phyloP scores from a whole-genome alignment of 352 stramenopile genomes.

The Phytophthora foliorum region DNA sequence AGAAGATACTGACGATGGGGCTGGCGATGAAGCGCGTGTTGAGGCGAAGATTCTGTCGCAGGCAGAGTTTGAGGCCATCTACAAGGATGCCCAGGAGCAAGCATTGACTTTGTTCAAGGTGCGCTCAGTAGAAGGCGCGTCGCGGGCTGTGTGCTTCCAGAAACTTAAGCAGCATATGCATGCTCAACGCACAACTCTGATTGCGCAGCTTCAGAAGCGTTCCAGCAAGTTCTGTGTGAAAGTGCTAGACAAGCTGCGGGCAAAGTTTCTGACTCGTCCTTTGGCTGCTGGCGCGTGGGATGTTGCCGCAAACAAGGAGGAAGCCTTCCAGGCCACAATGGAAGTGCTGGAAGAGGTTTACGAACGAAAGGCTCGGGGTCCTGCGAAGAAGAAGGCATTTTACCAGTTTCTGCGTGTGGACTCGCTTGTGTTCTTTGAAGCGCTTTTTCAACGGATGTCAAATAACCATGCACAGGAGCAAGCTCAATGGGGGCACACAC shows the following conservation, averaged over 20 bases:
- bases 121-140: conserved; percentile 73
- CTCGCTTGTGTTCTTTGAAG: conserved; percentile 58
- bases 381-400: conserved; percentile 74
- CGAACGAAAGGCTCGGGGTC: conserved; percentile 64
- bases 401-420: conserved; percentile 77
- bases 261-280: conserved; percentile 51
- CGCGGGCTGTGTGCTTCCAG: conserved; percentile 70
- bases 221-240: conserved; percentile 66
- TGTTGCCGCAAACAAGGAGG: conserved; percentile 29
- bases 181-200: conserved; percentile 56
- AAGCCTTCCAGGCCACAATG: conserved; percentile 51
- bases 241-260: conserved; percentile 49
- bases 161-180: conserved; percentile 83
- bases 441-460: conserved; percentile 53
- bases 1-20: conserved; percentile 32
- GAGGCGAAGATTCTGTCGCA: conserved; percentile 58
- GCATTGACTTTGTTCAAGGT: conserved; percentile 74
- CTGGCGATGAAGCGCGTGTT: conserved; percentile 12
- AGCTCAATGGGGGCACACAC: conserved; percentile 36
- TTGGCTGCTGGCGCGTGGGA: conserved; percentile 56
- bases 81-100: conserved; percentile 82
- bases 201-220: conserved; percentile 65
- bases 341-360: conserved; percentile 63
- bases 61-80: conserved; percentile 75
- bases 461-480: conserved; percentile 33